A percentile compares a stretch with the other conserved stretches of the same genome.
Conservation (phyloP, 1,139 yeast species). For the Scheffersomyces parashehatae region DNA sequence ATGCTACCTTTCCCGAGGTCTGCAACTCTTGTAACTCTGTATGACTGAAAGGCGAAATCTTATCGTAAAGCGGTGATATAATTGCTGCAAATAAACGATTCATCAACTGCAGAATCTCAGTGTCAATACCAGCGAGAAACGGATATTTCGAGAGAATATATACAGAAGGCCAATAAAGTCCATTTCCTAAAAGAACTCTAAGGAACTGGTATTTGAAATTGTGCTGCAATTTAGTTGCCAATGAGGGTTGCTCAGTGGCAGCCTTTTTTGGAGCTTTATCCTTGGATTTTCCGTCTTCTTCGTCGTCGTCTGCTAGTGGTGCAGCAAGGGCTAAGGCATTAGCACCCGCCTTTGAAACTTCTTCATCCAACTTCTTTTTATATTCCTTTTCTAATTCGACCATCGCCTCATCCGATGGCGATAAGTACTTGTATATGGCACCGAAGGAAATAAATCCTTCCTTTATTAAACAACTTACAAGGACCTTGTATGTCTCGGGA, state of each 20-base stretch:
- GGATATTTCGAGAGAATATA: constrained; percentile 65
- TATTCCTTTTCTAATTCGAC: constrained; percentile 43
- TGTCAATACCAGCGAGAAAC: constrained; percentile 56
- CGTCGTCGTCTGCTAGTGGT: constrained; percentile 72
- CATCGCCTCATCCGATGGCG: constrained; percentile 48
- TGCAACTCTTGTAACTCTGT: constrained; percentile 24
- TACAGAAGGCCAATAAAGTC: constrained; percentile 65
- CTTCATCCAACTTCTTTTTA: constrained; percentile 56
- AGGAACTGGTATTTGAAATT: constrained; percentile 44
- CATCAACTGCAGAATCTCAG: constrained; percentile 51
- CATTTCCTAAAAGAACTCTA: constrained; percentile 57
- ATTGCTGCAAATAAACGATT: constrained; percentile 50
- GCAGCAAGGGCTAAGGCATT: constrained; percentile 89
- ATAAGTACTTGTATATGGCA: constrained; percentile 56
- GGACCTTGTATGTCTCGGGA: constrained; percentile 49
- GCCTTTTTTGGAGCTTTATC: constrained; percentile 5
- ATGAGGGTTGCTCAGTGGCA: constrained; percentile 8
- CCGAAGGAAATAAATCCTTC: constrained; percentile 70
- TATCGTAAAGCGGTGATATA: constrained; percentile 51
- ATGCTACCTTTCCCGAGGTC: constrained; percentile 25
- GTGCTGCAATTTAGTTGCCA: constrained; percentile 18
- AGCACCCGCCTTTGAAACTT: constrained; percentile 64
- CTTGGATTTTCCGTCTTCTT: constrained; percentile 24
- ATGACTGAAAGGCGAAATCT: constrained; percentile 14
- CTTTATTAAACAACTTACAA: constrained; percentile 60